Conservation (phyloP, 768 basidiomycete species). For the Mycena alexandri region DNA sequence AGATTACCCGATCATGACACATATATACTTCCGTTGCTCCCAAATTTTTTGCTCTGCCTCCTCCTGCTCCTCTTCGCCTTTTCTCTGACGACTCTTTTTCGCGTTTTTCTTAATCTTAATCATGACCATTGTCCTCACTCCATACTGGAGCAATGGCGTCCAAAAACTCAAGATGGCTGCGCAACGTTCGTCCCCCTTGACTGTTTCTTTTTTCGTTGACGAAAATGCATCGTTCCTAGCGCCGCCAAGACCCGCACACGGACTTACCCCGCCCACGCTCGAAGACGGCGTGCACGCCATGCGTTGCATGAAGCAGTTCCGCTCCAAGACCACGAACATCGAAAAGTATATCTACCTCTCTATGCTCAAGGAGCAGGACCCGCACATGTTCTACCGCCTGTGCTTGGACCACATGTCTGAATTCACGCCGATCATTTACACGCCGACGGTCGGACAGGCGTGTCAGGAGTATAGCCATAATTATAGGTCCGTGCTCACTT, state of each 20-base stretch:
- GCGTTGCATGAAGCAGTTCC: slow-evolving; percentile 78
- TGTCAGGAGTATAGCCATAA: slow-evolving; percentile 87
- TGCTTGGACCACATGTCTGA: slow-evolving; percentile 79
- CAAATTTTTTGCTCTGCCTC: background rate
- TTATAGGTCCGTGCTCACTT: slow-evolving; percentile 55
- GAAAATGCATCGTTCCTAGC: slow-evolving; percentile 45
- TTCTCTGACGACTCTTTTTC: slow-evolving; percentile 17
- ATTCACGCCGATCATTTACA: slow-evolving; percentile 87
- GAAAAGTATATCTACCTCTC: slow-evolving; percentile 91
- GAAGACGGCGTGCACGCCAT: slow-evolving; percentile 63
- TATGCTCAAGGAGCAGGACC: slow-evolving; percentile 79
- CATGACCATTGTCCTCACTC: slow-evolving; percentile 77
- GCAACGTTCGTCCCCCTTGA: slow-evolving; percentile 59
- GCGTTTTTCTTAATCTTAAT: slow-evolving; percentile 15
- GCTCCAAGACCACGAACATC: slow-evolving; percentile 78
- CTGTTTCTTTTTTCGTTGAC: slow-evolving; percentile 18
- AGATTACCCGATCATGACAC: no score
- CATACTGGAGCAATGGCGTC: slow-evolving; percentile 77
- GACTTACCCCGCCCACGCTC: slow-evolving; percentile 72
- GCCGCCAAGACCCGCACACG: slow-evolving; percentile 59
- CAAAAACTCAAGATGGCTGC: slow-evolving; percentile 76
- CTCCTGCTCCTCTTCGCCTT: slow-evolving; percentile 1
- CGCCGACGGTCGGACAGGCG: slow-evolving; percentile 93
- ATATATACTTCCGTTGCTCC: slow-evolving; percentile 19
- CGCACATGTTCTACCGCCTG: slow-evolving; percentile 82